Percentiles rank a stretch among this genome's conserved stretches.
These are phyloP conservation scores for Candida loeiensis DNA, from an alignment of 805 yeast genomes.

Conservation along the genomic window DNA sequence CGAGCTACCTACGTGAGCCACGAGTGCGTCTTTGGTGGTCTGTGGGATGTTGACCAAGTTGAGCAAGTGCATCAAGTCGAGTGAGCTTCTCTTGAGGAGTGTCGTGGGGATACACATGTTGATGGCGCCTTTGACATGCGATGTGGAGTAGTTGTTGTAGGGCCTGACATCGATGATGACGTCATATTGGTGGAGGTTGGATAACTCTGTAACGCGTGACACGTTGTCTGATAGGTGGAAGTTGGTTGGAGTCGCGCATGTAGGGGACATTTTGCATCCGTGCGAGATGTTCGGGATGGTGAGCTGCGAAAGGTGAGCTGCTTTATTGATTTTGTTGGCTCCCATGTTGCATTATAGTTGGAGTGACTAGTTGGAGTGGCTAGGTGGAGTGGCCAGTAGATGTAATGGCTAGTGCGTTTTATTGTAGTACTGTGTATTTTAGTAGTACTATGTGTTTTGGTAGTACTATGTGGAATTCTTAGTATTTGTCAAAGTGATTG, in stretches of 20 bases:
- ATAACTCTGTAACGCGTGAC: constrained; percentile 7
- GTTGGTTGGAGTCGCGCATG: not conserved
- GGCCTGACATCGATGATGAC: constrained; percentile 39
- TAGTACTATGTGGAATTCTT: no score
- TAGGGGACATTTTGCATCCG: constrained; percentile 5
- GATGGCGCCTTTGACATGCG: constrained; percentile 29
- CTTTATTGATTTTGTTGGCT: no score
- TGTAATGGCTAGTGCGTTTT: no score
- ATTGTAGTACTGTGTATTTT: no score
- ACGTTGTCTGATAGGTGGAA: constrained; percentile 8
- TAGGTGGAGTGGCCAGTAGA: no score
- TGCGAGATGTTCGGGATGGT: not conserved
- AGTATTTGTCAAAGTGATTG: no score
- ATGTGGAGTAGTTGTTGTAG: constrained; percentile 30
- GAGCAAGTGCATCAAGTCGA: constrained; percentile 30
- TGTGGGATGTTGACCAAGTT: constrained; percentile 27
- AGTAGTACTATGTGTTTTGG: no score
- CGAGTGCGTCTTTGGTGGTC: constrained; percentile 17
- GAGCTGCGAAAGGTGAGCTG: not conserved
- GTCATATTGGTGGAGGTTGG: constrained; percentile 11
- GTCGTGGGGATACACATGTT: constrained; percentile 46
- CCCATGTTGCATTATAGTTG: no score
- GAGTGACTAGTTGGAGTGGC: no score
- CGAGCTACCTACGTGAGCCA: constrained; percentile 12
- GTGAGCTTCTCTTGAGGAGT: constrained; percentile 36